A percentile compares a stretch with the other conserved stretches of the same genome.
Conservation (phyloP, 805 yeast species). For the Teunomyces aglyptinius region DNA sequence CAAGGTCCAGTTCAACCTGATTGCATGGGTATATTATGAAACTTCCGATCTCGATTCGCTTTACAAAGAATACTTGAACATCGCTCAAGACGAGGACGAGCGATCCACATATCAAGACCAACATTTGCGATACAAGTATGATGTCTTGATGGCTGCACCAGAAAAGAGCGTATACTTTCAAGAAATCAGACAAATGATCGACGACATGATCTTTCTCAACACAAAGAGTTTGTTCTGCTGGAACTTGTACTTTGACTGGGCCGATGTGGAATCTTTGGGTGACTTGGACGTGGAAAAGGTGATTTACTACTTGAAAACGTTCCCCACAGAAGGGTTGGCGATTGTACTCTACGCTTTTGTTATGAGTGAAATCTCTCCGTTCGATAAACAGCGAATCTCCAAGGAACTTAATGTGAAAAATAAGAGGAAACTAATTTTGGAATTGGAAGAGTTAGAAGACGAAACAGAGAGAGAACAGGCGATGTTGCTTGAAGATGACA, state of each 20-base stretch:
- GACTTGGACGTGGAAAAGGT: slow-evolving; percentile 48
- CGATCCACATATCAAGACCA: slow-evolving; percentile 62
- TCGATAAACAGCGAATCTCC: slow-evolving; percentile 29
- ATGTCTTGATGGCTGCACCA: slow-evolving; percentile 55
- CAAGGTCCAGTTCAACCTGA: slow-evolving; percentile 33
- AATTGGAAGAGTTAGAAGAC: slow-evolving; percentile 14
- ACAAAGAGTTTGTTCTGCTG: slow-evolving; percentile 65
- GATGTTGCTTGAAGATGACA: not conserved
- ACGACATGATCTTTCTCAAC: slow-evolving; percentile 70
- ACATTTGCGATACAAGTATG: slow-evolving; percentile 55
- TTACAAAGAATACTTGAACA: slow-evolving; percentile 56
- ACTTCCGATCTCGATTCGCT: slow-evolving; percentile 52
- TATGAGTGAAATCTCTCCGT: slow-evolving; percentile 67
- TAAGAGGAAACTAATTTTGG: slow-evolving; percentile 15
- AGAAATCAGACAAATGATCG: slow-evolving; percentile 55
- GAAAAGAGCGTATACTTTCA: slow-evolving; percentile 37
- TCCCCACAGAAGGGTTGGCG: slow-evolving; percentile 62
- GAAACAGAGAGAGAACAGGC: slow-evolving; percentile 8
- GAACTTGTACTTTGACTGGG: slow-evolving; percentile 72
- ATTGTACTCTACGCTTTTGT: slow-evolving; percentile 60
- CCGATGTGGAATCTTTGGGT: slow-evolving; percentile 51
- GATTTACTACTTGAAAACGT: slow-evolving; percentile 51
- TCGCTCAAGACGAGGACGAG: slow-evolving; percentile 54
- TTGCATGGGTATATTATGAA: slow-evolving; percentile 47
- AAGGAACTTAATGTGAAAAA: slow-evolving; percentile 14